Evolutionary conservation across 1,284 basidiomycete species (phyloP).

Genomic region (Termitomyces sp.): DNA sequence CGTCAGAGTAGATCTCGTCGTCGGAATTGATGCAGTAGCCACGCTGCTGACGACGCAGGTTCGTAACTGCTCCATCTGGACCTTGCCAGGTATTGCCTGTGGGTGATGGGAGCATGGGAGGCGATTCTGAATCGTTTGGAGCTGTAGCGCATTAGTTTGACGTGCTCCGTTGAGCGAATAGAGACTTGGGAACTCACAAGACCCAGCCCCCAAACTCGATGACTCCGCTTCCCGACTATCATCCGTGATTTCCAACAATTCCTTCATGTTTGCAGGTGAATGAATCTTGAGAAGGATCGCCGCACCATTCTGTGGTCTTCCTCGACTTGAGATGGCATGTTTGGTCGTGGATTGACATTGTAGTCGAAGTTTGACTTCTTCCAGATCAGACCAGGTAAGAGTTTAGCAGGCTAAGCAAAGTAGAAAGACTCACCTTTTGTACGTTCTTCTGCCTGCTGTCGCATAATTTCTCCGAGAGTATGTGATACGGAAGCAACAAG

Average conservation of each 20-base stretch:
- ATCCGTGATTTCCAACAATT: background rate
- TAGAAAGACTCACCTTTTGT: slow-evolving; percentile 31
- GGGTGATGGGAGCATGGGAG: slow-evolving; percentile 8
- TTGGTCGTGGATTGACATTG: slow-evolving; percentile 29
- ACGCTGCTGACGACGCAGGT: background rate
- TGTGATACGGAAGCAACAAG: slow-evolving; percentile 47
- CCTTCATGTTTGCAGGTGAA: slow-evolving; percentile 14
- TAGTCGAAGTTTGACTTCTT: slow-evolving; percentile 39
- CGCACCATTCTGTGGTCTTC: slow-evolving; percentile 33
- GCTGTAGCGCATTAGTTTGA: background rate
- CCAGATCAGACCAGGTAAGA: slow-evolving; percentile 9
- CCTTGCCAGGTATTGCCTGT: slow-evolving; percentile 3
- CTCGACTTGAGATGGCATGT: slow-evolving; percentile 23
- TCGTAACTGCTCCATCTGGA: background rate
- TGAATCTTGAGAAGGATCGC: slow-evolving; percentile 25
- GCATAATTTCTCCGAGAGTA: slow-evolving; percentile 47
- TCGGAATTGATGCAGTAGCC: slow-evolving; percentile 27
- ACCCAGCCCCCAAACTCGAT: background rate
- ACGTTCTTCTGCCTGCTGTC: slow-evolving; percentile 38
- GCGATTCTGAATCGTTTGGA: background rate
- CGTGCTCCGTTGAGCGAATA: too few relatives aligned
- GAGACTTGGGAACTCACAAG: slow-evolving; percentile 2
- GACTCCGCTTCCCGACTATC: slow-evolving; percentile 3
- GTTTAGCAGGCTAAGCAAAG: background rate
- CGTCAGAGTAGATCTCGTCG: slow-evolving; percentile 25